Conservation (phyloP, 148 eudicot species). For the Rhododendron williamsianum region DNA sequence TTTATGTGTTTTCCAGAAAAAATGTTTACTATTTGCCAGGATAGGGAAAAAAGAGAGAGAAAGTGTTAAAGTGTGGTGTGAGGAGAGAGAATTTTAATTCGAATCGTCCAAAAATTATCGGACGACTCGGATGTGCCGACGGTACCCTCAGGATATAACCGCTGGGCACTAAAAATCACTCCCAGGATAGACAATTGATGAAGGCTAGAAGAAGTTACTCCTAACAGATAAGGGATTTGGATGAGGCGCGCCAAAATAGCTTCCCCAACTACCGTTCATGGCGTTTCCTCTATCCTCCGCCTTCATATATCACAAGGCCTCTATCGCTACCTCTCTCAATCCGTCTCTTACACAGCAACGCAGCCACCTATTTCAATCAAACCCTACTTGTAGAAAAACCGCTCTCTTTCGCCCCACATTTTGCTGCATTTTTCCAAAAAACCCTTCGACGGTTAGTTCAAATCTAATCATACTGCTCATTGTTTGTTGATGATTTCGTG, state of each 20-base stretch:
- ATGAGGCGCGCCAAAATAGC: slow-evolving; percentile 34
- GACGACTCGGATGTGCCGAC: too few species aligned
- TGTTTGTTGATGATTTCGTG: background rate
- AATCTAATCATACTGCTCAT: background rate
- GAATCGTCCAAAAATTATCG: too few species aligned
- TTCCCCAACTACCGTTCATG: slow-evolving; percentile 26
- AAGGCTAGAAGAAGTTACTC: background rate
- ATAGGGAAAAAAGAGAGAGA: too few species aligned
- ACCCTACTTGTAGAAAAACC: background rate
- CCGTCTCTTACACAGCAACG: slow-evolving; percentile 4
- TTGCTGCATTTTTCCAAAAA: slow-evolving; percentile 19
- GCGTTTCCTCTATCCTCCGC: slow-evolving; percentile 36
- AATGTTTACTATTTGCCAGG: too few species aligned
- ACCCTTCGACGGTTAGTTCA: slow-evolving; percentile 26
- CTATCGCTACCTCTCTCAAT: slow-evolving; percentile 4
- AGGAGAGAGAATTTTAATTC: too few species aligned
- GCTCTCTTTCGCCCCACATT: background rate
- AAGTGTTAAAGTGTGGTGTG: too few species aligned
- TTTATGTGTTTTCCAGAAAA: too few species aligned
- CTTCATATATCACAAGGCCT: slow-evolving; percentile 6
- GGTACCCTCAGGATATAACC: too few species aligned
- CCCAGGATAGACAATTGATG: too few species aligned
- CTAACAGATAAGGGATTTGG: slow-evolving; percentile 25
- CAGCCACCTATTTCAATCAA: slow-evolving; percentile 7
- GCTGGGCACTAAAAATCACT: too few species aligned